A percentile compares a stretch with the other conserved stretches of the same genome.
Evolutionary conservation across 805 yeast species (phyloP).

Genomic region (Wickerhamiella dianesei): DNA sequence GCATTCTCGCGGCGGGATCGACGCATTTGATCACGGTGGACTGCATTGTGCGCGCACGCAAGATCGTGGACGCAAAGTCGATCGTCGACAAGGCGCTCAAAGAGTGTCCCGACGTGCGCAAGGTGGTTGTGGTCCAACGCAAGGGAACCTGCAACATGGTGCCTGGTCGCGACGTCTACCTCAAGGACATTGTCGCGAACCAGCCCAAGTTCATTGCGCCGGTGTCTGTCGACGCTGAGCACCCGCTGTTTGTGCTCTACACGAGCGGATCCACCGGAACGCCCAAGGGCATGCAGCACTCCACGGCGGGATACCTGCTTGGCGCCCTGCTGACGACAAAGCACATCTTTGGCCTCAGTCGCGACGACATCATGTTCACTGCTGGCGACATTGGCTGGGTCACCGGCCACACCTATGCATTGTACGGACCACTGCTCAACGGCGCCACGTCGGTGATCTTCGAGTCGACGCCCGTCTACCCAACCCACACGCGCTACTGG

Average conservation of each 20-base stretch:
- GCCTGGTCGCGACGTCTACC: conserved; percentile 78
- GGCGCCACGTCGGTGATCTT: conserved; percentile 90
- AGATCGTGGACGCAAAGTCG: conserved; percentile 78
- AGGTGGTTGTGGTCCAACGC: conserved; percentile 78
- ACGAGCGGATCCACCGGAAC: conserved; percentile 97
- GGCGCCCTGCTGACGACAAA: conserved; percentile 87
- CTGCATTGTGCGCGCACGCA: conserved; percentile 82
- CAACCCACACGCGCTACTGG: conserved; percentile 92
- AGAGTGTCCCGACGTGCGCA: conserved; percentile 54
- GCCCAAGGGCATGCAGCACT: conserved; percentile 95
- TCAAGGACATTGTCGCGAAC: conserved; percentile 80
- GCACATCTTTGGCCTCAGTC: conserved; percentile 86
- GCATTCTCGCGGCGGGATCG: conserved; percentile 77
- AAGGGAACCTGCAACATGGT: conserved; percentile 70
- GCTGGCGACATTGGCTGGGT: conserved; percentile 99
- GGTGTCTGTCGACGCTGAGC: conserved; percentile 76
- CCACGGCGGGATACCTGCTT: conserved; percentile 85
- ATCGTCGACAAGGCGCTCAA: conserved; percentile 89
- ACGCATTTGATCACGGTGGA: conserved; percentile 85
- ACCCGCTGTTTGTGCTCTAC: conserved; percentile 86
- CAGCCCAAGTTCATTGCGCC: conserved; percentile 81
- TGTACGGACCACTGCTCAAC: conserved; percentile 78
- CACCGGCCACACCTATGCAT: conserved; percentile 92
- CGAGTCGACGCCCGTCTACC: conserved; percentile 97
- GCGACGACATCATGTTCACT: conserved; percentile 77